phyloP scores from a whole-genome alignment of 208 protist species.

The Leishmania turanica region DNA sequence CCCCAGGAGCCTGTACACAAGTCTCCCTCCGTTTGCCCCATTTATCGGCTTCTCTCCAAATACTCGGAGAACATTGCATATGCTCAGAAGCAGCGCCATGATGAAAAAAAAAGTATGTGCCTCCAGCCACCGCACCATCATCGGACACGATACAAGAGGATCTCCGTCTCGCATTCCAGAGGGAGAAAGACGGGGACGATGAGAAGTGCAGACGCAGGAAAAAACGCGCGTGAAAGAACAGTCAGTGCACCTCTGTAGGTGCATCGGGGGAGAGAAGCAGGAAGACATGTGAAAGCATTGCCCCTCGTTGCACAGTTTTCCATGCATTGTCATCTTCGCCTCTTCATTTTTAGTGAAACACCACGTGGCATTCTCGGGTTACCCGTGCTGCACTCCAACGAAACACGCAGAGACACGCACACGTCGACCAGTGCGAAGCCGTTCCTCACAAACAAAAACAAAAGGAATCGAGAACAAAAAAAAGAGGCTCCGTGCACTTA shows the following conservation, averaged over 20 bases:
- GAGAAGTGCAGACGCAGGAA: background rate
- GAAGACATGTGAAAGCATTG: background rate
- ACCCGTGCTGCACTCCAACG: background rate
- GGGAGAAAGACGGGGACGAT: background rate
- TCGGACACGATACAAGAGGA: background rate
- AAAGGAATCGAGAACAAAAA: conserved; percentile 4
- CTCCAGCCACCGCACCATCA: background rate
- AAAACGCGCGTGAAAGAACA: background rate
- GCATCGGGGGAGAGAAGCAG: background rate
- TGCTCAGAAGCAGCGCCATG: background rate
- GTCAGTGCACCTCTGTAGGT: background rate
- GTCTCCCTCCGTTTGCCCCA: background rate
- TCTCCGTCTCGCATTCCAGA: background rate
- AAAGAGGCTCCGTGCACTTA: background rate
- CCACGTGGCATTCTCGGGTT: background rate
- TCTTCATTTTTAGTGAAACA: background rate
- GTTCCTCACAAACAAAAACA: background rate
- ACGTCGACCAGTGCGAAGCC: background rate
- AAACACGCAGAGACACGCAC: background rate
- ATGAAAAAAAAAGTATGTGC: background rate
- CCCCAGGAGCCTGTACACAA: background rate
- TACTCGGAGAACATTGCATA: background rate
- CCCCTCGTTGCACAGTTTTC: background rate
- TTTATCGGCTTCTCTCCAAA: background rate
- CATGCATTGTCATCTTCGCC: background rate